These are phyloP conservation scores for Apiospora saccharicola DNA, from an alignment of 2,329 filamentous ascomycete genomes.

Conservation along the genomic window DNA sequence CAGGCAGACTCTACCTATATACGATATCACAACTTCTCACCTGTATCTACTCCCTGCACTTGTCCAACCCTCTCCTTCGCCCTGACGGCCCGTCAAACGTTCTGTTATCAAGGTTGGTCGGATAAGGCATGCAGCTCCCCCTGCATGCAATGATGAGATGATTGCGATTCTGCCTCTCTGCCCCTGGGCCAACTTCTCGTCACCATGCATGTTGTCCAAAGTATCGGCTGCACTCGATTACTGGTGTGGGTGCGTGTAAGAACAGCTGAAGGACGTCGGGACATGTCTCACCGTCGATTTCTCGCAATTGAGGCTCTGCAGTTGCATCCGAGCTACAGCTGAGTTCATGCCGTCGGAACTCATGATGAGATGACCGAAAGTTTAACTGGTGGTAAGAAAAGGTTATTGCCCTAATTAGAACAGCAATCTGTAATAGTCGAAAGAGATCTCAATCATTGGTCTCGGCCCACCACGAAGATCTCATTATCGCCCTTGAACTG, in stretches of 20 bases:
- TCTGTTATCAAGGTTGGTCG: neutral
- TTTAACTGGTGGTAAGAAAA: neutral
- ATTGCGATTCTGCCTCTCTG: neutral
- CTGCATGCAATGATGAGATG: conserved; percentile 4
- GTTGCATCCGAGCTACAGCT: neutral
- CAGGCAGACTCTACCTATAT: neutral
- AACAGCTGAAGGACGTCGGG: neutral
- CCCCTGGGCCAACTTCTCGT: neutral
- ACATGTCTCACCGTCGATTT: neutral
- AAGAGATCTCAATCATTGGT: no score
- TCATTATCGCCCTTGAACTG: no score
- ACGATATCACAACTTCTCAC: neutral
- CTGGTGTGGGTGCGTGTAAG: neutral
- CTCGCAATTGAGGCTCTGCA: neutral
- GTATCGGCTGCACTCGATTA: neutral
- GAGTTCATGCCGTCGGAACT: neutral
- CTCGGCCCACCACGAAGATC: no score
- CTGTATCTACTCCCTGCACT: neutral
- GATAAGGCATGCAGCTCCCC: neutral
- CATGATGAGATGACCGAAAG: neutral
- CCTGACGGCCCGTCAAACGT: neutral
- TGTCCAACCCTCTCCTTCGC: neutral
- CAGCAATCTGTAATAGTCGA: neutral
- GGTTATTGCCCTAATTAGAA: neutral
- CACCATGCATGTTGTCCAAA: neutral